These are phyloP conservation scores for Globisporangium spiculum DNA, from an alignment of 352 stramenopile species.

Conservation along the genomic window DNA sequence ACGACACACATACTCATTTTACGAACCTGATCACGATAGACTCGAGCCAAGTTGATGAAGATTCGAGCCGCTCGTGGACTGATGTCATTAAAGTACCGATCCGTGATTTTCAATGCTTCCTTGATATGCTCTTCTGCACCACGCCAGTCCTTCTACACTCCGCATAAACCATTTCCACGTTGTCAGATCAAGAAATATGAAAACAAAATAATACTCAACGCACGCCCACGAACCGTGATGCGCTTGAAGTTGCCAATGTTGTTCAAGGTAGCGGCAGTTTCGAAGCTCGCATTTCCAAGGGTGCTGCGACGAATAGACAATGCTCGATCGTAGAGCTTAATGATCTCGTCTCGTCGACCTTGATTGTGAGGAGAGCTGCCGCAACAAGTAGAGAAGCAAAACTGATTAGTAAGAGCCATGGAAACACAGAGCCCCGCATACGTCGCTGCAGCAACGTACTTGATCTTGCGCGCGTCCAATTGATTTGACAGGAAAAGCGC, in stretches of 20 bases:
- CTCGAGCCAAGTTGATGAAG: constrained; percentile 72
- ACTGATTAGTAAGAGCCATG: constrained; percentile 1
- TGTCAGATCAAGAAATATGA: neutral
- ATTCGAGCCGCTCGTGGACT: constrained; percentile 66
- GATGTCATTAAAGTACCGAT: constrained; percentile 78
- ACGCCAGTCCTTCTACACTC: constrained; percentile 49
- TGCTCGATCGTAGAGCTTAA: constrained; percentile 58
- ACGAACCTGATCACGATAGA: constrained; percentile 72
- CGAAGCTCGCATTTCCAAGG: constrained; percentile 73
- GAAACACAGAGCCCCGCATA: neutral
- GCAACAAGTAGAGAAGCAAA: neutral
- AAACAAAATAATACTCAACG: neutral
- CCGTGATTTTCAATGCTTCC: constrained; percentile 72
- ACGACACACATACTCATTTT: neutral
- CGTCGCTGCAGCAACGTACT: constrained; percentile 24
- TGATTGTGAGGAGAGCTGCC: constrained; percentile 14
- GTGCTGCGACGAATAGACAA: constrained; percentile 65
- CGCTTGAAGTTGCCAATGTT: constrained; percentile 86
- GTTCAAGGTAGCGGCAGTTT: constrained; percentile 76
- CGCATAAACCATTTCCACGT: neutral
- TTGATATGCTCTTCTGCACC: constrained; percentile 72
- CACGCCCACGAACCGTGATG: constrained; percentile 36
- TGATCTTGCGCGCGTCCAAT: constrained; percentile 50
- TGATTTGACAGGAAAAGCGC: constrained; percentile 70
- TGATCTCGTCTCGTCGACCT: constrained; percentile 54